A percentile compares a stretch with the other conserved stretches of the same genome.
phyloP scores from a whole-genome alignment of 148 eudicot species.

The Nepenthes mirabilis region DNA sequence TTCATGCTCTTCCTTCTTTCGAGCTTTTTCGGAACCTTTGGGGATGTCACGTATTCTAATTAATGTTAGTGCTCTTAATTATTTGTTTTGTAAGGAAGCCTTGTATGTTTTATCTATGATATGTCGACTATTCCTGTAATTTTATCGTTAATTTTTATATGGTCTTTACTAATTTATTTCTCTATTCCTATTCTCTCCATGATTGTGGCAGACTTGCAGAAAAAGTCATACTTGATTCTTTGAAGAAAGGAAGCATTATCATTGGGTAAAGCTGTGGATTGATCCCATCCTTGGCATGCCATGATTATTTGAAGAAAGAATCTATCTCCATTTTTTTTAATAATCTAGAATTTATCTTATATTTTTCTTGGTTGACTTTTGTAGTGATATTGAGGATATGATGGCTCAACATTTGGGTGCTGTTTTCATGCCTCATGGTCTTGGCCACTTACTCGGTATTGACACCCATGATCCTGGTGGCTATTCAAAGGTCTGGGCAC shows the following conservation, averaged over 20 bases:
- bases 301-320: slow-evolving; percentile 3
- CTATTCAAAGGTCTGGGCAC: slow-evolving; percentile 47
- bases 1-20: no score
- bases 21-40: no score
- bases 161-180: background rate
- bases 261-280: slow-evolving; percentile 36
- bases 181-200: slow-evolving; percentile 4
- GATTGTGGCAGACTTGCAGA: slow-evolving; percentile 62
- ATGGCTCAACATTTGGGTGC: slow-evolving; percentile 75
- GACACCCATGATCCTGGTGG: slow-evolving; percentile 99
- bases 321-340: background rate
- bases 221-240: slow-evolving; percentile 45
- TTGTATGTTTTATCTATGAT: no score
- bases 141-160: background rate
- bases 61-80: no score
- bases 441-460: slow-evolving; percentile 91
- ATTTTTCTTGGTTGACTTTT: slow-evolving; percentile 6
- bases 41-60: no score
- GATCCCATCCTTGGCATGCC: slow-evolving; percentile 1
- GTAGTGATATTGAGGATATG: slow-evolving; percentile 77
- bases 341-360: slow-evolving; percentile 1
- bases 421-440: slow-evolving; percentile 96
- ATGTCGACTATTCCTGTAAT: background rate
- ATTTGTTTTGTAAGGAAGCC: no score
- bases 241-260: slow-evolving; percentile 62